Evolutionary conservation across 2,329 filamentous ascomycete genomes (phyloP), one percentile per base, ranked within the genome.

Genomic region (Penicillium sclerotigenum): DNA sequence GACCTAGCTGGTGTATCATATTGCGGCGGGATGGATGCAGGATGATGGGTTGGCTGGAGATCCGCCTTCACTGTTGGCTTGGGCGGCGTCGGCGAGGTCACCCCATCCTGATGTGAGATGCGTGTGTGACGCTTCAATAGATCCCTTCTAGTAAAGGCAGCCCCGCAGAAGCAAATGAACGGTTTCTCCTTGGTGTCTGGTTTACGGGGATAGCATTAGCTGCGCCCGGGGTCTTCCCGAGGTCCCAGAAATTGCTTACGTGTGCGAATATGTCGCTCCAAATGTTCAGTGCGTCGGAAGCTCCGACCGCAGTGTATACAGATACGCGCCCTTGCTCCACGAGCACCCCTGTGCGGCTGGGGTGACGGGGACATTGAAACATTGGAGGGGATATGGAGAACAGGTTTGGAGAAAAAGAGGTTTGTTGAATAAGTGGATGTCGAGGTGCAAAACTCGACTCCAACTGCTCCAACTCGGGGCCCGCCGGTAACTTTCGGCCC

Each of bases 121-220:
- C 67, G 67, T 24, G 65, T 69, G 52, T 72, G 70, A 53, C 70
- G 66, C 57, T 72, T 72, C 40, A 72, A 47, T 20, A 72, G 64
- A 62, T 72, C 70, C 33, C 69, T 67, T 48, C 70, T 69, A 54
- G 70, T 71, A 56, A 72, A 72, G 3, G 70, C 69, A 11, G 70
- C 67, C 59, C 69, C 70, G 62, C 70, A 72, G 61, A 69, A 71
- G 56, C 70, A 72, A 40, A 70, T 65, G 51, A 71, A 72, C 18
- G 70, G 70, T 48, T 72, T 72, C 57, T 72, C 70, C 47, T 72
- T 72, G 24, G 70, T 72, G 56, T 72, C 70, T 72, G 22, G 36
- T 49, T 29, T 37, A 18, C 29, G 13, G 14, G 13, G 29, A 43
- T 50, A 54, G 37, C 52, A 54, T 50, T 50, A 29, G 45, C 24